phyloP scores from a whole-genome alignment of 345 rosid genomes.

The Gossypium thurberi region DNA sequence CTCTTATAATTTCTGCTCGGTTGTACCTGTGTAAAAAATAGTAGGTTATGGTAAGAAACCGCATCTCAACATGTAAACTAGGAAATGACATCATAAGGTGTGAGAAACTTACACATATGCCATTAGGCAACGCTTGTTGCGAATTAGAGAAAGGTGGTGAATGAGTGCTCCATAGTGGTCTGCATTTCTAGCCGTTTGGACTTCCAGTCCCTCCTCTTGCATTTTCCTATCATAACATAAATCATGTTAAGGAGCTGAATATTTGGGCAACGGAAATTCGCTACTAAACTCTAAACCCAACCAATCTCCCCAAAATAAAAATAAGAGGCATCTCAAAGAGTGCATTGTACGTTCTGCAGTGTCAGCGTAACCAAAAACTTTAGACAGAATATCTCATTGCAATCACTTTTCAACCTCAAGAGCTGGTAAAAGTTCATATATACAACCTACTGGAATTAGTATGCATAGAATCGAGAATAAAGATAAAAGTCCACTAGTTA shows the following conservation, averaged over 20 bases:
- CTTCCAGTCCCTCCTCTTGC: slow-evolving; percentile 82
- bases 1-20: slow-evolving; percentile 70
- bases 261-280: not conserved
- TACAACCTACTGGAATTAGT: not conserved
- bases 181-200: slow-evolving; percentile 64
- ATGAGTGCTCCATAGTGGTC: slow-evolving; percentile 85
- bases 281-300: not conserved
- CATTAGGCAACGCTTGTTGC: slow-evolving; percentile 91
- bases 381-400: not conserved
- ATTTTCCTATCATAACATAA: slow-evolving; percentile 48
- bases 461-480: not conserved
- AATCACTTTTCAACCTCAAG: not conserved
- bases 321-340: not conserved
- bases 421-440: not conserved
- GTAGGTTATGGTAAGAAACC: not conserved
- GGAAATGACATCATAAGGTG: not conserved
- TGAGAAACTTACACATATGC: slow-evolving; percentile 61
- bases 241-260: not conserved
- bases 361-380: not conserved
- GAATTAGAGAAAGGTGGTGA: slow-evolving; percentile 79
- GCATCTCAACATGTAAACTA: not conserved
- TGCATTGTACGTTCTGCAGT: not conserved
- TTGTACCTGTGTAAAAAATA: slow-evolving; percentile 46
- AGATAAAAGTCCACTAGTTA: not conserved
- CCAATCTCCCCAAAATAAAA: not conserved